Base-by-base conservation (phyloP, 169 alveolate species). In the Plasmodium reichenowi region DNA sequence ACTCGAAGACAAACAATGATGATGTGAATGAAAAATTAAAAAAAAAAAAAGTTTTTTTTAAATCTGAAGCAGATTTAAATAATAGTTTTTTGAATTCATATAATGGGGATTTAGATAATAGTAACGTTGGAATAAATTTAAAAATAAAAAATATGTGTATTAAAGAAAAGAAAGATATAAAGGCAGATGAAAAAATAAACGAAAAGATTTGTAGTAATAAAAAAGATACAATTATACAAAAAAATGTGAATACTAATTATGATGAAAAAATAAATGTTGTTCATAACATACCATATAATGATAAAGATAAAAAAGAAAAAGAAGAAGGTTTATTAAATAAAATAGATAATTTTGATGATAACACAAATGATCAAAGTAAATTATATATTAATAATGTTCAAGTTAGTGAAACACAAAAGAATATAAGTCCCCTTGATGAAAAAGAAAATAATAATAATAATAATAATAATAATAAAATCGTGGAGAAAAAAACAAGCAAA, bases 101-200 rank as follows among this genome's bases (percentile, higher is more conserved):
- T 24, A 76, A 54, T 64, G 74, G 26, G 0, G 89, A 76, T 15
- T 24, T 76, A 22, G 89, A 76, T 58, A 76, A 76, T 62, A 76
- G 89, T 59, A 76, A 76, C 29, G 76, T 76, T 17, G 89, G 89
- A 1, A 76, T 76, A 3, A 76, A 76, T 52, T 76, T 76, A 32
- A 76, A 76, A 64, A 63, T 76, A 58, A 76, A 76, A 76, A 76
- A 76, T 64, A 48, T 76, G 75, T 47, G 70, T 13, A 47, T 76
- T 26, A 12, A 63, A 15, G 76, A 59, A 4, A 60, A 60, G 43
- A 12, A 63, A 15, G 76, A 59, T 6, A 60, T 20, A 54, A 64
- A 60, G 38, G 88, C 0, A 62, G 68, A 62, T 3, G 3, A 9
- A 4, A 56, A 10, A 8, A 9, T n/a, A 29, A 32, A 7, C 15